Base-by-base conservation (phyloP, 139 green algal species). In the Chlorella ohadii region DNA sequence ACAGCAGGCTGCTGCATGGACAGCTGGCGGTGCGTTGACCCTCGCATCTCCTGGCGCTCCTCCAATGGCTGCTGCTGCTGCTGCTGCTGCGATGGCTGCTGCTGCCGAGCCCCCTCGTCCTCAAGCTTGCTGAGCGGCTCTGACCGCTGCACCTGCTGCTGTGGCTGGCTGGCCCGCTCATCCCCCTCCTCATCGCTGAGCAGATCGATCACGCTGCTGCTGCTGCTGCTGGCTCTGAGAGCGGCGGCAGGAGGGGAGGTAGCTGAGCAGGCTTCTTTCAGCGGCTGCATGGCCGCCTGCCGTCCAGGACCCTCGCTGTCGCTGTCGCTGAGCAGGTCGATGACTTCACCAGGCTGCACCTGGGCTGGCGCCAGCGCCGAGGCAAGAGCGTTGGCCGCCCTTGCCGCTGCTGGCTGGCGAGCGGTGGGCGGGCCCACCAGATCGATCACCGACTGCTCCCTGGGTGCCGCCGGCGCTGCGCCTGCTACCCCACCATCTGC, bases 301-400 rank as follows among this genome's bases (percentile, higher is more conserved):
- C 1, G n/a, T 23, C 27, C 33, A 3, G 25, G 27, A 2, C 59
- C 59, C 59, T 66, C 59, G 23, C 59, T 31, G 59, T 72, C 65
- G 65, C n/a, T 39, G 65, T 72, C 65, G 65, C 65, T 72, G 65
- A 31, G 33, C 28, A 72, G 65, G 31, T 72, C 25, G 65, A 72
- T 72, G 15, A 39, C 31, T 19, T 33, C n/a, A 31, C 15, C 20
- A 4, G 11, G 65, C 65, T 19, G 9, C 12, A 22, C 5, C 23
- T 66, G 59, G 22, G 2, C 22, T 33, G 59, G 59, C 22, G 59
- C 59, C 25, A n/a, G 25, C 5, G 59, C 59, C 16, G 59, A 1
- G 2, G 25, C 25, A 15, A 66, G 59, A 11, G 59, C 59, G 6
- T 2, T n/a, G 23, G 59, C 59, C 25, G 59, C 59, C 4, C 51